Percentiles rank a stretch among this genome's conserved stretches.
phyloP scores from a whole-genome alignment of 768 basidiomycete species.

The Terana coerulea region DNA sequence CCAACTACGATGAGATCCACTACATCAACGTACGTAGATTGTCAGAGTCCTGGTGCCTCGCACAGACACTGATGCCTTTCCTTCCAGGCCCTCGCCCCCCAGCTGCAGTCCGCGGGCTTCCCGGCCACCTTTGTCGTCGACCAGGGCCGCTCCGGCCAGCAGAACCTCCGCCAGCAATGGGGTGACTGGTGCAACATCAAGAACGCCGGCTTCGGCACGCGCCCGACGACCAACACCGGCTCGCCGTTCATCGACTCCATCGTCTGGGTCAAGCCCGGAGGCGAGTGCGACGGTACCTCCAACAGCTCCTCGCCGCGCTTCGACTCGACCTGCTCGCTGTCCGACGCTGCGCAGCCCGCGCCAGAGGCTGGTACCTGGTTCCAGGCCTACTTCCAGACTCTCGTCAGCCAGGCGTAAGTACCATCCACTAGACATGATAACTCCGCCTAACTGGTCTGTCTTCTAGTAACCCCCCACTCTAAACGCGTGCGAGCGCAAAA shows the following conservation, averaged over 20 bases:
- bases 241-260: constrained; percentile 53
- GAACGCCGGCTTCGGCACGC: constrained; percentile 58
- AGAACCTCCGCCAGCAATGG: constrained; percentile 57
- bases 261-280: constrained; percentile 68
- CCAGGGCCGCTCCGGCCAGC: constrained; percentile 60
- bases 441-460: too few species aligned
- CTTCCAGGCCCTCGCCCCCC: constrained; percentile 44
- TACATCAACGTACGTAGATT: constrained; percentile 45
- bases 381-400: constrained; percentile 60
- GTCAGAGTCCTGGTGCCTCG: neutral
- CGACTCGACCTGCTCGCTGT: constrained; percentile 45
- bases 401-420: too few species aligned
- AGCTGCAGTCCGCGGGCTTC: constrained; percentile 42
- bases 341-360: constrained; percentile 51
- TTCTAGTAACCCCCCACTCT: constrained; percentile 32
- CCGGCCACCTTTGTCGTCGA: constrained; percentile 64
- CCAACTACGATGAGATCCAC: constrained; percentile 58
- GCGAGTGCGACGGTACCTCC: constrained; percentile 61
- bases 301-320: constrained; percentile 51
- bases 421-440: too few species aligned
- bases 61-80: neutral
- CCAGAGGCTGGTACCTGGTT: constrained; percentile 67
- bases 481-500: neutral
- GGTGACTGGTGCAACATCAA: constrained; percentile 68
- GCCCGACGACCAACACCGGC: constrained; percentile 53